Base-by-base conservation (phyloP, 2,329 filamentous ascomycete genomes). In the Venturia aucupariae region DNA sequence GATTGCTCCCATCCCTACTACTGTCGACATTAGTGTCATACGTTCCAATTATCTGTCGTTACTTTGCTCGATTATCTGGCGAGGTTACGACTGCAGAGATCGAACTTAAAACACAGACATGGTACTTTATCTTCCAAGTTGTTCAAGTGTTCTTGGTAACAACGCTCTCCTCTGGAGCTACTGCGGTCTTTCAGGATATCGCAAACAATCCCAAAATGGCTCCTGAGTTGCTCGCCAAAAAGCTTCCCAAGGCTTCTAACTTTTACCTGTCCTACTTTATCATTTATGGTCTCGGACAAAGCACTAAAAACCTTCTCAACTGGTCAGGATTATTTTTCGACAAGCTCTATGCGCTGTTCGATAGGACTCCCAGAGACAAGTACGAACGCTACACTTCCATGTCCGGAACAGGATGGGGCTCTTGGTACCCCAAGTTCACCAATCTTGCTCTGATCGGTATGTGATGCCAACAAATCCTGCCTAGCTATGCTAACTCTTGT, bases 191-290 rank as follows among this genome's bases (percentile, higher is more conserved):
- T 1, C 77, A 82, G 30, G 70, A 85, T 24, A 86, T 95, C 60
- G 78, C 86, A 17, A 46, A 85, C 0, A 70, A 90, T 4, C 91
- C 92, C 0, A 73, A 78, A 2, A 76, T 76, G 0, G 83, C 86
- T 7, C 85, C 90, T 0, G 76, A 74, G 0, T 76, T 95, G 46
- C 81, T 96, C 3, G 88, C 92, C 0, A 71, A 80, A 17, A 88
- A 90, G 65, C 81, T 99, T 6, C 94, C 94, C 24, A 87, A 84
- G 65, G 87, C 91, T 0, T 92, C 92, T 66, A 97, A 96, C 77
- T 95, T 97, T 72, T 99, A 97, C 75, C 87, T 97, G 24, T 90
- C 89, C 0, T 99, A 97, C 78, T 95, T 99, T 69, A 85, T 97
- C 41, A 84, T 99, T 2, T 94, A 99, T 75, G 95, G 93, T 41